Evolutionary conservation across 805 yeast genomes (phyloP).

Genomic region (Saccharomycopsis sp.): DNA sequence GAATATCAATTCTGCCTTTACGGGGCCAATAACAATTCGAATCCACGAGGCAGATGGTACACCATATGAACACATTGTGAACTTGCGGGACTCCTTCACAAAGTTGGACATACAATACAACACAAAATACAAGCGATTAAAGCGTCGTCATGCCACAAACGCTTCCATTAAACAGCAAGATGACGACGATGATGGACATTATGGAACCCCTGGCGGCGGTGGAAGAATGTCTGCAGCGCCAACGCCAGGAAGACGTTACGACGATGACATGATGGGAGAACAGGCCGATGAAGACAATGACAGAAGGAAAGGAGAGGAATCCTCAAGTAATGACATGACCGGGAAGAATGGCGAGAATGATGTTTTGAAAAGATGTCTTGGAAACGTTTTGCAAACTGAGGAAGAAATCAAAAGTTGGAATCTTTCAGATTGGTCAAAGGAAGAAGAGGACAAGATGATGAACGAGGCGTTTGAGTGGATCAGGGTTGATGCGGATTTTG

Average conservation of each 20-base stretch:
- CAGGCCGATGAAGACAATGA: slow-evolving; percentile 9
- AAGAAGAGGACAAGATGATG: slow-evolving; percentile 57
- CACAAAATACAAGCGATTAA: slow-evolving; percentile 80
- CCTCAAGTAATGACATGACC: slow-evolving; percentile 15
- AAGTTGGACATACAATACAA: slow-evolving; percentile 91
- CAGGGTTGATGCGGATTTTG: slow-evolving; percentile 94
- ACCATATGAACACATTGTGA: slow-evolving; percentile 96
- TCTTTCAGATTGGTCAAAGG: slow-evolving; percentile 57
- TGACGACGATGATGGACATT: slow-evolving; percentile 25
- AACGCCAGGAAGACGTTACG: too few relatives aligned
- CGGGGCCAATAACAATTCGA: slow-evolving; percentile 94
- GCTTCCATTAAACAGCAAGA: slow-evolving; percentile 22
- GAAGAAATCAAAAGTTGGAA: slow-evolving; percentile 64
- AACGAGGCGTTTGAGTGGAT: slow-evolving; percentile 97
- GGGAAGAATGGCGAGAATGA: slow-evolving; percentile 25
- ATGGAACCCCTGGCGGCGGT: too few relatives aligned
- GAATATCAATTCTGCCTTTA: slow-evolving; percentile 37
- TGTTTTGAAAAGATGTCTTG: slow-evolving; percentile 49
- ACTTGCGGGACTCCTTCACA: slow-evolving; percentile 73
- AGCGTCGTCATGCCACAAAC: slow-evolving; percentile 39
- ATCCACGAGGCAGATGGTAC: slow-evolving; percentile 98
- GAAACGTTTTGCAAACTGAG: slow-evolving; percentile 61
- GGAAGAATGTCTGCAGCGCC: too few relatives aligned
- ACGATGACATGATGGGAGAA: slow-evolving; percentile 18
- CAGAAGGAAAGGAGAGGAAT: not conserved